These are phyloP conservation scores for Phytophthora aleatoria DNA, from an alignment of 352 stramenopile species.

Conservation along the genomic window DNA sequence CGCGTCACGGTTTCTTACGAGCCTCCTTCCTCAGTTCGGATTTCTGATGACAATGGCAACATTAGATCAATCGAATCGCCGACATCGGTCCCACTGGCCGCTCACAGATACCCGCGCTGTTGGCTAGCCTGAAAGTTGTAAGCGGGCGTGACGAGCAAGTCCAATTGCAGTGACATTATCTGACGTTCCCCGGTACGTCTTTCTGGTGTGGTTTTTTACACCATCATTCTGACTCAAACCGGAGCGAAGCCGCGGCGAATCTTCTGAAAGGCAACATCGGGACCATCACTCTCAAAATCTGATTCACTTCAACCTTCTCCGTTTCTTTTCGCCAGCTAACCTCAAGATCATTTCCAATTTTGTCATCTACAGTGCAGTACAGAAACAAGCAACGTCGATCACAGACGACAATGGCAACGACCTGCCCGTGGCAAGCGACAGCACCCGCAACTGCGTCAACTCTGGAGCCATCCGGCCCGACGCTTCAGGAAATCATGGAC, in stretches of 20 bases:
- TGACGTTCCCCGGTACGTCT: too few species aligned
- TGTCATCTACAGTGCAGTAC: slow-evolving; percentile 5
- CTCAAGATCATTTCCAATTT: slow-evolving; percentile 18
- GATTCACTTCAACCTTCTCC: slow-evolving; percentile 21
- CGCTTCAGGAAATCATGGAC: slow-evolving; percentile 72
- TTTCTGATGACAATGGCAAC: too few species aligned
- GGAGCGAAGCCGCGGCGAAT: slow-evolving; percentile 16
- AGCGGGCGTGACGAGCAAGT: too few species aligned
- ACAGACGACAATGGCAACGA: slow-evolving; percentile 16
- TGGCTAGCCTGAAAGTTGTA: too few species aligned
- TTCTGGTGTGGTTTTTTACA: too few species aligned
- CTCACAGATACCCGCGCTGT: too few species aligned
- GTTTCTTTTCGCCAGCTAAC: not conserved
- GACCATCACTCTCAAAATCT: slow-evolving; percentile 18
- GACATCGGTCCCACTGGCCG: too few species aligned
- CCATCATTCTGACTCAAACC: not conserved
- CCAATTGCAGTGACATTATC: too few species aligned
- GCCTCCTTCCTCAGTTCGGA: too few species aligned
- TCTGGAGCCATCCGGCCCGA: slow-evolving; percentile 20
- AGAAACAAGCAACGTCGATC: not conserved
- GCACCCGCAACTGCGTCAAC: slow-evolving; percentile 2
- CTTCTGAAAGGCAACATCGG: slow-evolving; percentile 20
- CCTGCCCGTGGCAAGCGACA: slow-evolving; percentile 20
- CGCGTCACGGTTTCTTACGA: too few species aligned
- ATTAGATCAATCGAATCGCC: too few species aligned